Conservation (phyloP, 1,139 yeast genomes). For the Yamadazyma atlantica region DNA sequence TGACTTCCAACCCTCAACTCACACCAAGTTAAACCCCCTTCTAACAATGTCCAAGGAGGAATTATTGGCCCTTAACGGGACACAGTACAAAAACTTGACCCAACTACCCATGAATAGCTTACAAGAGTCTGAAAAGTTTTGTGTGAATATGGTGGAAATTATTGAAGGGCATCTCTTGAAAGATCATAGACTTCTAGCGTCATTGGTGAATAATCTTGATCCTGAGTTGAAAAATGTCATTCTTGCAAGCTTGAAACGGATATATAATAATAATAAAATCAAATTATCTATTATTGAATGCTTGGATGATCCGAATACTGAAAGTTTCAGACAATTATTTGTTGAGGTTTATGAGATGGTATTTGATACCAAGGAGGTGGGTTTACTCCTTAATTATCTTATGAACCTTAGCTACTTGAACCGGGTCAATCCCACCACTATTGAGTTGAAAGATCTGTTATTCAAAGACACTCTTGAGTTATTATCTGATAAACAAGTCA, state of each 20-base stretch:
- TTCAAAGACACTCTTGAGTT: slow-evolving; percentile 22
- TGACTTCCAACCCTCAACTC: slow-evolving; percentile 2
- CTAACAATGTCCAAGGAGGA: slow-evolving; percentile 27
- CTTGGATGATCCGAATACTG: slow-evolving; percentile 23
- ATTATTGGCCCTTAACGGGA: slow-evolving; percentile 20
- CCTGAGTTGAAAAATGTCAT: slow-evolving; percentile 12
- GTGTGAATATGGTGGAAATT: slow-evolving; percentile 29
- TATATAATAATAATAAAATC: slow-evolving; percentile 20
- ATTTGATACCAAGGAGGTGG: slow-evolving; percentile 15
- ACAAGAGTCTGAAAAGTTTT: slow-evolving; percentile 31
- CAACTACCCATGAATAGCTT: slow-evolving; percentile 24
- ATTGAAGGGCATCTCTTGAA: slow-evolving; percentile 27
- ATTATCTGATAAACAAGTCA: slow-evolving; percentile 21
- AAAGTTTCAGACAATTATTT: slow-evolving; percentile 18
- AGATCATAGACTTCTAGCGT: slow-evolving; percentile 25
- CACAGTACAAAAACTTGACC: slow-evolving; percentile 26
- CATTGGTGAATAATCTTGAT: slow-evolving; percentile 21
- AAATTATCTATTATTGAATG: slow-evolving; percentile 30
- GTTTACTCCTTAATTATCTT: slow-evolving; percentile 23
- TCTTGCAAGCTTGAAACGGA: slow-evolving; percentile 11
- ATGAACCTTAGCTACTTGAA: slow-evolving; percentile 22
- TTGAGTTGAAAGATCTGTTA: slow-evolving; percentile 19
- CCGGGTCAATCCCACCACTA: slow-evolving; percentile 24
- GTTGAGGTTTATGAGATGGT: slow-evolving; percentile 23
- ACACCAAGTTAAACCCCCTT: slow-evolving; percentile 33